Evolutionary conservation across 257 asterid genomes (phyloP).

Genomic region (Solanum infundibuliforme): DNA sequence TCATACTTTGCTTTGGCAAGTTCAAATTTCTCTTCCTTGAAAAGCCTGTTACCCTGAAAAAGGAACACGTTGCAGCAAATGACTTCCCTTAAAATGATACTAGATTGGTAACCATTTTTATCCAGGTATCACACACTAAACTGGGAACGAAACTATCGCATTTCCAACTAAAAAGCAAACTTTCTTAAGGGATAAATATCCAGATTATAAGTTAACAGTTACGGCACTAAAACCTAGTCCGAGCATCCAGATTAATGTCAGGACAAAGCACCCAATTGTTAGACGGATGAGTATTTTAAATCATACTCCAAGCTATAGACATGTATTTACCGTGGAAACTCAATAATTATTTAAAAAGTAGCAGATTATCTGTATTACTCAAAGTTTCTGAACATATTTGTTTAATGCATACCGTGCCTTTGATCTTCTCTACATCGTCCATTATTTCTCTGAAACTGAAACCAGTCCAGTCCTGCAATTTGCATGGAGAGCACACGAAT

Average conservation of each 20-base stretch:
- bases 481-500: neutral
- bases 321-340: neutral
- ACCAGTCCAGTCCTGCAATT: conserved; percentile 94
- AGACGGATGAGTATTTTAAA: neutral
- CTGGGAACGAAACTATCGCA: neutral
- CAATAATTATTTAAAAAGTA: neutral
- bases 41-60: conserved; percentile 95
- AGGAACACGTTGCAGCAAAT: conserved; percentile 8
- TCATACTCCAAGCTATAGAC: neutral
- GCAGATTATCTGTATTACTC: neutral
- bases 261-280: neutral
- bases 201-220: neutral
- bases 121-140: neutral
- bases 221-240: neutral
- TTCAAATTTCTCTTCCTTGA: conserved; percentile 87
- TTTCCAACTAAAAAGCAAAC: neutral
- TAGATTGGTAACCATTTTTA: neutral
- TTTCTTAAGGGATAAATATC: neutral
- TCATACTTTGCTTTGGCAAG: conserved; percentile 97
- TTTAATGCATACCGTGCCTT: conserved; percentile 78
- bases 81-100: neutral
- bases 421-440: conserved; percentile 97
- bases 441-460: conserved; percentile 84
- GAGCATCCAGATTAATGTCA: neutral
- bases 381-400: conserved; percentile 3